A percentile compares a stretch with the other conserved stretches of the same genome.
These are phyloP conservation scores for Boletales sp. DNA, from an alignment of 768 basidiomycete genomes.

Conservation along the genomic window DNA sequence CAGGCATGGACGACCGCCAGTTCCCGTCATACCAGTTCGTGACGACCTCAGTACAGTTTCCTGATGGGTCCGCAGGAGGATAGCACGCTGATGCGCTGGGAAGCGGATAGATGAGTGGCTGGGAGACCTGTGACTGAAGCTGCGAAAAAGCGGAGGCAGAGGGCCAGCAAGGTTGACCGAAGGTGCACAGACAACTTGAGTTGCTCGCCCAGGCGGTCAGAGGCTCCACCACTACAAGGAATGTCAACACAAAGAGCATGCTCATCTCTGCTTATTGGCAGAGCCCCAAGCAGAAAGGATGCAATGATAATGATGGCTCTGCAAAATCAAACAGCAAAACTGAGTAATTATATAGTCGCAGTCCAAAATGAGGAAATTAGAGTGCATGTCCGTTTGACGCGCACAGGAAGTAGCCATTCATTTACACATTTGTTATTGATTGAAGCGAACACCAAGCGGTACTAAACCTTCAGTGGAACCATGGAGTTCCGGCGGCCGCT, in stretches of 20 bases:
- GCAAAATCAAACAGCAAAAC: too few species aligned
- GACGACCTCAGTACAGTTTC: slow-evolving; percentile 34
- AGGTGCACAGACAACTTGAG: slow-evolving; percentile 16
- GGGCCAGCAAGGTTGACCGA: slow-evolving; percentile 17
- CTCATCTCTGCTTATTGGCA: neutral
- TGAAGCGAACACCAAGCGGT: too few species aligned
- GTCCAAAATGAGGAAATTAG: too few species aligned
- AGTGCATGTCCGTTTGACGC: too few species aligned
- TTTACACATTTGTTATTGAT: too few species aligned
- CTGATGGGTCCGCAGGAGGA: slow-evolving; percentile 23
- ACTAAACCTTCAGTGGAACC: too few species aligned
- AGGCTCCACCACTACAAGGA: neutral
- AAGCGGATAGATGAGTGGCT: slow-evolving; percentile 13
- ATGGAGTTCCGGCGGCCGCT: too few species aligned
- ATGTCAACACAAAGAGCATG: neutral
- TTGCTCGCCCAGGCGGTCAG: neutral
- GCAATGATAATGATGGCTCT: too few species aligned
- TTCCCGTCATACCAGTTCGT: slow-evolving; percentile 29
- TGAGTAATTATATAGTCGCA: too few species aligned
- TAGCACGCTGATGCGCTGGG: slow-evolving; percentile 20
- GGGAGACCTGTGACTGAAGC: slow-evolving; percentile 15
- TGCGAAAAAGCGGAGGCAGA: slow-evolving; percentile 9
- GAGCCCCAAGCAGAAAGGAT: neutral
- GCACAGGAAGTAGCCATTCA: too few species aligned
- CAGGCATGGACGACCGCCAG: slow-evolving; percentile 41